Evolutionary conservation across 2,329 filamentous ascomycete genomes (phyloP).

Genomic region (Paraconiothyrium sp.): DNA sequence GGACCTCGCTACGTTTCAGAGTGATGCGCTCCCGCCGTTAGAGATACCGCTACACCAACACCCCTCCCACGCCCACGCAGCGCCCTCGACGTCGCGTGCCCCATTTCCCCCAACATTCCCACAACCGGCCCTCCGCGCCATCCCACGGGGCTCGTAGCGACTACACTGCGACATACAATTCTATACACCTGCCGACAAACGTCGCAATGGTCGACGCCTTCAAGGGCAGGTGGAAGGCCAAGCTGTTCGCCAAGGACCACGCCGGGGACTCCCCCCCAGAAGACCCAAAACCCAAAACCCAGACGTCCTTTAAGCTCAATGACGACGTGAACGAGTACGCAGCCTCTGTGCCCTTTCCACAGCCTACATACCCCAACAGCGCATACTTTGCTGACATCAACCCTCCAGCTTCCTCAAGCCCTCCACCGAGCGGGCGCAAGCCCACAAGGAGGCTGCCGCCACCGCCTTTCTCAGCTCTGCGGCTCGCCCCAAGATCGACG

Average conservation of each 20-base stretch:
- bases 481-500: slow-evolving; percentile 57
- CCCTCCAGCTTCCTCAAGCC: slow-evolving; percentile 61
- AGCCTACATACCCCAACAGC: not conserved
- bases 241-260: slow-evolving; percentile 58
- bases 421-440: slow-evolving; percentile 56
- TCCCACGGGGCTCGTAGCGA: not conserved
- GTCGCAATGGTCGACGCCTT: slow-evolving; percentile 47
- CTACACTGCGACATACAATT: not conserved
- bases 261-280: slow-evolving; percentile 29
- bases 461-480: slow-evolving; percentile 37
- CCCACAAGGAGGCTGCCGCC: slow-evolving; percentile 38
- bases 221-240: slow-evolving; percentile 60
- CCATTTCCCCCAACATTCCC: slow-evolving; percentile 17
- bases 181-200: slow-evolving; percentile 5
- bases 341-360: not conserved
- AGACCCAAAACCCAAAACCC: slow-evolving; percentile 36
- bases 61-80: slow-evolving; percentile 2
- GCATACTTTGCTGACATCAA: not conserved
- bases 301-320: slow-evolving; percentile 44
- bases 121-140: not conserved
- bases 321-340: slow-evolving; percentile 60
- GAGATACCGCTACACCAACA: not conserved
- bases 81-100: slow-evolving; percentile 29
- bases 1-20: slow-evolving; percentile 10
- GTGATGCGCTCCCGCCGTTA: slow-evolving; percentile 15